A percentile compares a stretch with the other conserved stretches of the same genome.
Evolutionary conservation across 768 basidiomycete species (phyloP).

Genomic region (Tulasnella sp.): DNA sequence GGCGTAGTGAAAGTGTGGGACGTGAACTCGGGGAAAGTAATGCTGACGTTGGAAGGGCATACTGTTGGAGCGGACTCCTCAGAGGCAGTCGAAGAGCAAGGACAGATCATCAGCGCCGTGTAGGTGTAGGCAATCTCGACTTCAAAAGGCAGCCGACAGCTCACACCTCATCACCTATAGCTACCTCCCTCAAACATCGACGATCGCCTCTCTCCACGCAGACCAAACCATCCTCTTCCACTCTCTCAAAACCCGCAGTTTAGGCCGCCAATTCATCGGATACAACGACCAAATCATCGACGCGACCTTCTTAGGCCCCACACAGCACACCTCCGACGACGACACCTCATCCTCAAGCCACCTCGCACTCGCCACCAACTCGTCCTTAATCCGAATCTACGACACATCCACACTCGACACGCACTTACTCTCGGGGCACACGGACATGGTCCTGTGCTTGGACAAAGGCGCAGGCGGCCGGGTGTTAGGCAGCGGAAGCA

Average conservation of each 20-base stretch:
- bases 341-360: slow-evolving; percentile 38
- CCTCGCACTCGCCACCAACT: slow-evolving; percentile 94
- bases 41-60: slow-evolving; percentile 33
- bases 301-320: slow-evolving; percentile 57
- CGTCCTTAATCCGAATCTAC: slow-evolving; percentile 87
- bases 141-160: background rate
- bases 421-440: slow-evolving; percentile 77
- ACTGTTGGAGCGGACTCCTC: slow-evolving; percentile 33
- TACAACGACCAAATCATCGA: slow-evolving; percentile 99
- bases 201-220: slow-evolving; percentile 74
- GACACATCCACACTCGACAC: slow-evolving; percentile 65
- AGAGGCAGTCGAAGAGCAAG: slow-evolving; percentile 60
- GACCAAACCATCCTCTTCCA: slow-evolving; percentile 96
- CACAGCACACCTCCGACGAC: slow-evolving; percentile 22
- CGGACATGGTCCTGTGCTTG: slow-evolving; percentile 81
- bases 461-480: slow-evolving; percentile 54
- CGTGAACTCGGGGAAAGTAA: slow-evolving; percentile 46
- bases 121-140: slow-evolving; percentile 34
- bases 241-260: slow-evolving; percentile 51
- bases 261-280: slow-evolving; percentile 78
- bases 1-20: slow-evolving; percentile 84
- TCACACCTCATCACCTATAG: slow-evolving; percentile 30
- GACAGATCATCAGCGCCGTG: slow-evolving; percentile 75
- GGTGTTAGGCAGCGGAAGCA: slow-evolving; percentile 84
- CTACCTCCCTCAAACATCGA: slow-evolving; percentile 51